Conservation (phyloP, 2,329 filamentous ascomycete genomes). For the Exophiala phaeomuriformis region DNA sequence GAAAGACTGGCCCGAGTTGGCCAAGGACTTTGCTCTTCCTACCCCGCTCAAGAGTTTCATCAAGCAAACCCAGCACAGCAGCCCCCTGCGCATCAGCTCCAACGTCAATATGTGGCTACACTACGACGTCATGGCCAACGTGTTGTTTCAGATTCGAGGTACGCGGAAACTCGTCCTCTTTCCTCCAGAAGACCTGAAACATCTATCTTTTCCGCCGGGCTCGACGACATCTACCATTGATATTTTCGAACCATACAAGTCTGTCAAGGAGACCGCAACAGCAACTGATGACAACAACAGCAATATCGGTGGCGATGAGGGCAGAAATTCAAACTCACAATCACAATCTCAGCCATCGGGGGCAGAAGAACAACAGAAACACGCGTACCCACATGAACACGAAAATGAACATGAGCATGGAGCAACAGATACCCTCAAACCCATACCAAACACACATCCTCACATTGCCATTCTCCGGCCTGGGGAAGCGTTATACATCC, state of each 20-base stretch:
- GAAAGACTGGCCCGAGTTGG: slow-evolving; percentile 63
- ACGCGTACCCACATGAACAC: no score
- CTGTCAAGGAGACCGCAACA: background rate
- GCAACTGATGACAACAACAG: background rate
- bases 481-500: slow-evolving; percentile 73
- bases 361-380: no score
- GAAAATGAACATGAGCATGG: slow-evolving; percentile 12
- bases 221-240: slow-evolving; percentile 73
- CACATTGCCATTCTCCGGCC: slow-evolving; percentile 59
- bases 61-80: slow-evolving; percentile 62
- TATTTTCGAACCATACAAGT: slow-evolving; percentile 49
- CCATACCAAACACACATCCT: slow-evolving; percentile 59
- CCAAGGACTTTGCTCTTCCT: slow-evolving; percentile 64
- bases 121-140: slow-evolving; percentile 82
- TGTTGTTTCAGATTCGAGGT: slow-evolving; percentile 72
- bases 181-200: slow-evolving; percentile 64
- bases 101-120: slow-evolving; percentile 83
- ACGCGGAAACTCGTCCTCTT: slow-evolving; percentile 69
- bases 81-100: slow-evolving; percentile 70
- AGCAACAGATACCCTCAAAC: slow-evolving; percentile 37
- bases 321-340: no score
- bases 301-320: no score
- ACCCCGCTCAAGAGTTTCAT: slow-evolving; percentile 50
- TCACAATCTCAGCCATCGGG: no score
- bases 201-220: slow-evolving; percentile 65